Conservation (phyloP, 2,329 filamentous ascomycete species). For the Colletotrichum zoysiae region DNA sequence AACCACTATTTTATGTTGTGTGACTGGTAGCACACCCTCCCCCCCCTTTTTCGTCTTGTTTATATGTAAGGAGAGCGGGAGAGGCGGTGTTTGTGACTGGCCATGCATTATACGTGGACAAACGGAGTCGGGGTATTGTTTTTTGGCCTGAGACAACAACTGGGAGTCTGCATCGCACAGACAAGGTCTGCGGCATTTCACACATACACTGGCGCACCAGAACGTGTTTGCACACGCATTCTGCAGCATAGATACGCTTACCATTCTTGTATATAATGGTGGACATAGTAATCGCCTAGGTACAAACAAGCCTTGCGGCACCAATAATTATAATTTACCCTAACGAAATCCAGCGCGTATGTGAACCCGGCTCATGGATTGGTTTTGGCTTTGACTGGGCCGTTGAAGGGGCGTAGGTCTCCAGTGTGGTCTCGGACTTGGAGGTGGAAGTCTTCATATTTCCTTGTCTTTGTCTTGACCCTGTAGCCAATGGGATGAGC, state of each 20-base stretch:
- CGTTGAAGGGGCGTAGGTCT: too few species aligned
- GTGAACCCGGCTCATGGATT: not conserved
- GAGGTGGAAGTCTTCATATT: too few species aligned
- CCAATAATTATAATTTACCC: slow-evolving; percentile 1
- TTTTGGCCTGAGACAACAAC: slow-evolving; percentile 14
- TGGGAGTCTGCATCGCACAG: not conserved
- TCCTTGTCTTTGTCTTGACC: too few species aligned
- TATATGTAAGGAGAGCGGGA: not conserved
- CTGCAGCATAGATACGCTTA: slow-evolving; percentile 23
- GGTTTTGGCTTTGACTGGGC: too few species aligned
- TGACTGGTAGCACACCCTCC: slow-evolving; percentile 42
- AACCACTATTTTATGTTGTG: slow-evolving; percentile 56
- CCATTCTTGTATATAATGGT: slow-evolving; percentile 32
- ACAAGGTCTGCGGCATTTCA: slow-evolving; percentile 22
- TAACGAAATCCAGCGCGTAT: too few species aligned
- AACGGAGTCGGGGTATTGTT: slow-evolving; percentile 27
- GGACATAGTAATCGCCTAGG: not conserved
- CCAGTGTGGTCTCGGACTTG: too few species aligned
- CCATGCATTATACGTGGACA: slow-evolving; percentile 29
- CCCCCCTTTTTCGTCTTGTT: not conserved
- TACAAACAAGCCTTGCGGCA: not conserved
- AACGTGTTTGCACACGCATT: slow-evolving; percentile 10
- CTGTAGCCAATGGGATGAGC: too few species aligned
- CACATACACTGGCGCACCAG: slow-evolving; percentile 1
- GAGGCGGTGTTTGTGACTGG: slow-evolving; percentile 17